Evolutionary conservation across 139 green algal species (phyloP).

Genomic region (Gonium pectorale): DNA sequence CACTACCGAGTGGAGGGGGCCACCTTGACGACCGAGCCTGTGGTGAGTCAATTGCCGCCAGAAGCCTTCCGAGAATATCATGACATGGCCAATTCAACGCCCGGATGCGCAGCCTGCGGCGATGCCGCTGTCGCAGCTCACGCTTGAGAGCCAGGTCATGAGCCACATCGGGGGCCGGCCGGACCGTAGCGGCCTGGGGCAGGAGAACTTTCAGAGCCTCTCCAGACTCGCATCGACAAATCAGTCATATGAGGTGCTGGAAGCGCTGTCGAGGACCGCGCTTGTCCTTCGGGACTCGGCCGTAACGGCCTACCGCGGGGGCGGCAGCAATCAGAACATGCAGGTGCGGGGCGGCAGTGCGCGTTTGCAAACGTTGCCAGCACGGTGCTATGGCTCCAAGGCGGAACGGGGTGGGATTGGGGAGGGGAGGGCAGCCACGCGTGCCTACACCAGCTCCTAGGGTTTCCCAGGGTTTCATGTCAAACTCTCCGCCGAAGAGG

Average conservation of each 20-base stretch:
- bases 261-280: conserved; percentile 25
- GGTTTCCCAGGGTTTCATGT: too few relatives aligned
- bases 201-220: conserved; percentile 1
- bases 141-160: too few relatives aligned
- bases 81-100: neutral
- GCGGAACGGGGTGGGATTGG: too few relatives aligned
- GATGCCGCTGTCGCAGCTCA: neutral
- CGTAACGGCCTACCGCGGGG: neutral
- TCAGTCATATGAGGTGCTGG: neutral
- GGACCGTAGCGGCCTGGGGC: too few relatives aligned
- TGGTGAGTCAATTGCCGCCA: neutral
- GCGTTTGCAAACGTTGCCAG: too few relatives aligned
- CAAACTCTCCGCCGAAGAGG: neutral
- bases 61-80: neutral
- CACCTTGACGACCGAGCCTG: too few relatives aligned
- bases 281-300: conserved; percentile 4
- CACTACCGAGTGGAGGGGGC: too few relatives aligned
- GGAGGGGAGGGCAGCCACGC: too few relatives aligned
- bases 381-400: too few relatives aligned
- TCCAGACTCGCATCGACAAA: neutral
- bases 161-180: too few relatives aligned
- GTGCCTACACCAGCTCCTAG: too few relatives aligned
- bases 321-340: neutral
- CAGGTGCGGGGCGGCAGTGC: neutral
- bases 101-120: neutral